Base-by-base conservation (phyloP, 495 filamentous ascomycete genomes). In the Articulospora tetracladia region DNA sequence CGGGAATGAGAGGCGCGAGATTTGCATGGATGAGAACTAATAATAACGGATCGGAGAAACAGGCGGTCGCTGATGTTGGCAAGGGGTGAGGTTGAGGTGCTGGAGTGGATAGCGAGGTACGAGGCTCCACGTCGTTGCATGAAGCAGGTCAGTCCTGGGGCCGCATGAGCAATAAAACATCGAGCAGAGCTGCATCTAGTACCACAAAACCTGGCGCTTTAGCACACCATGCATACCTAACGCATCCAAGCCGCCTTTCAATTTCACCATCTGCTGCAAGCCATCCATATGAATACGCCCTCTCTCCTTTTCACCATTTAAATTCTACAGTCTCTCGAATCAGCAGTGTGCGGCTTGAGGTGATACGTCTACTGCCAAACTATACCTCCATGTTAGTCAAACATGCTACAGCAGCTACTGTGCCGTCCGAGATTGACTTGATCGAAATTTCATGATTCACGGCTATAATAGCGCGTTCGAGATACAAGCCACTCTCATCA, bases 361-460 rank as follows among this genome's bases (percentile, higher is more conserved):
- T 39, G 10, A 10, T 39, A 10, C 34, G 10, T 39, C 10, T 10
- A 39, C 10, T 10, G n/a, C 15, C 19, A 51, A 22, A 1, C 20
- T 23, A 4, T 51, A 23, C 48, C 48, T 51, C 48, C 48, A 51
- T 51, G 26, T 51, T 51, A 23, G 48, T 51, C 48, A 51, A 4
- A 15, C 48, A 51, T 51, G 48, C 48, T 13, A 51, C 48, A 51
- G 48, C 48, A 22, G 48, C 48, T 22, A 51, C 26, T 3, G 48
- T 51, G 23, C 48, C 19, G 26, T 51, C 48, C 19, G 48, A 22
- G 15, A 51, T 13, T 15, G 19, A n/a, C 4, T 25, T 25, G 3
- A 22, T 7, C 20, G 4, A 1, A 10, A 39, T 10, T 10, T 39
- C 34, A 10, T 10, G n/a, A n/a, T 39, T 39, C 34, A 39, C 34